Evolutionary conservation across 2,329 filamentous ascomycete genomes (phyloP), one percentile per base, ranked within the genome.

Genomic region (Amauroascus niger): DNA sequence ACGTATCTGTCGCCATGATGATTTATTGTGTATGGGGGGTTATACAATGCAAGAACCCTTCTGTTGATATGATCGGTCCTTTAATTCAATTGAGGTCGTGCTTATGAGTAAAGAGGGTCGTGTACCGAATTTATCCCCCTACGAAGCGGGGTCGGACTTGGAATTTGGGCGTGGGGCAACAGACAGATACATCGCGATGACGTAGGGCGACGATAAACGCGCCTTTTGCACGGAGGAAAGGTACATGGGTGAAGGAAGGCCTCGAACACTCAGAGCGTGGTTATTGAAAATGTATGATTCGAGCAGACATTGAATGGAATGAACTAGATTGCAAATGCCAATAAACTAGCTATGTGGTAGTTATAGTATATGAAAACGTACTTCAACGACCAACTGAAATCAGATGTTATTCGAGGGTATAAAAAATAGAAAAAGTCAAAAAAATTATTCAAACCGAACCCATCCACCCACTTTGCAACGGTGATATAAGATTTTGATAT

Each of bases 1-100:
- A 74, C 28, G 79, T 73, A 65, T 84, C 77, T 44, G 81, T 81
- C 48, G 72, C 66, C 71, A 74, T 75, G 51, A 9, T 40, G 24
- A 13, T 11, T 11, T 5, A 7, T 18, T 18, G 37, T 16, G 18
- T 40, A n/a, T n/a, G n/a, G n/a, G n/a, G n/a, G n/a, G n/a, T n/a
- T n/a, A 9, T 30, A 30, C 26, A 9, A 30, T 40, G 37, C 16
- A 40, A 20, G n/a, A 3, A 5, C 11, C 20, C 20, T 37, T 37
- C n/a, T 37, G 13, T 9, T 30, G 26, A 35, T 35, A n/a, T 3
- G 33, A 35, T 9, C 33, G 4, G 14, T 6, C 14, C 33, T 11
- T 11, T n/a, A n/a, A n/a, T 35, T n/a, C 4, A 35, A n/a, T 14
- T 3, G 13, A 35, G 20, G 11, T 22, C 5, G 20, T 22, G 5